Percentiles rank a stretch among this genome's conserved stretches.
phyloP scores from a whole-genome alignment of 305 asterid genomes.

The Andrographis paniculata region DNA sequence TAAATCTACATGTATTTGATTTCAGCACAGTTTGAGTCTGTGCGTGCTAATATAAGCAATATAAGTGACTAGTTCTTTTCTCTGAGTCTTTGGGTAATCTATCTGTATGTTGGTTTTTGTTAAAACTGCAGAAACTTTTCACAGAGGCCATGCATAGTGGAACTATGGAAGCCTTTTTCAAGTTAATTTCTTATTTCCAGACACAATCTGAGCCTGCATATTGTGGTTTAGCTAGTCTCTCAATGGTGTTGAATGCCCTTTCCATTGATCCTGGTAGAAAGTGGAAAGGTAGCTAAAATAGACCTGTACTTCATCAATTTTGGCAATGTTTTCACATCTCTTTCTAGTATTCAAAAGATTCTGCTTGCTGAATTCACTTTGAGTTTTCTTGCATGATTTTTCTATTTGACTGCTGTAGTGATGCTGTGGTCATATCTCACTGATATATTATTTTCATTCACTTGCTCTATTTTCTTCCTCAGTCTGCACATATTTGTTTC shows the following conservation, averaged over 20 bases:
- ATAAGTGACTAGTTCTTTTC: too few species aligned
- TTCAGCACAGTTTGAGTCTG: too few species aligned
- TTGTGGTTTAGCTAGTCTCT: slow-evolving; percentile 96
- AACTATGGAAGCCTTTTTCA: slow-evolving; percentile 89
- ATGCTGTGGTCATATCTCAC: slow-evolving; percentile 8
- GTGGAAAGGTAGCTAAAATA: slow-evolving; percentile 88
- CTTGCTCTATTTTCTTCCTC: background rate
- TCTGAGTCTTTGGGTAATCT: background rate
- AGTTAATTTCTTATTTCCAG: slow-evolving; percentile 86
- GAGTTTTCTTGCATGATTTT: slow-evolving; percentile 1
- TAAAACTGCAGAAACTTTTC: slow-evolving; percentile 71
- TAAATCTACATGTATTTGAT: too few species aligned
- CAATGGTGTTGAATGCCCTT: slow-evolving; percentile 95
- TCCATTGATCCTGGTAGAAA: slow-evolving; percentile 92
- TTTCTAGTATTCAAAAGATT: too few species aligned
- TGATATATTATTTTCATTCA: background rate
- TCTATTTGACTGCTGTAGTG: slow-evolving; percentile 9
- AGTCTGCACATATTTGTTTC: slow-evolving; percentile 11
- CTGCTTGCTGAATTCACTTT: slow-evolving; percentile 10
- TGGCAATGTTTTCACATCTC: too few species aligned
- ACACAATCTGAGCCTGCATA: slow-evolving; percentile 98
- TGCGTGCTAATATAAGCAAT: too few species aligned
- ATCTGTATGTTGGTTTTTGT: slow-evolving; percentile 1
- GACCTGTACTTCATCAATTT: background rate
- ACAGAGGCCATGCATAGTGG: slow-evolving; percentile 81